These are phyloP conservation scores for Geoglossum cookeanum DNA, from an alignment of 2,329 filamentous ascomycete species.

Conservation along the genomic window DNA sequence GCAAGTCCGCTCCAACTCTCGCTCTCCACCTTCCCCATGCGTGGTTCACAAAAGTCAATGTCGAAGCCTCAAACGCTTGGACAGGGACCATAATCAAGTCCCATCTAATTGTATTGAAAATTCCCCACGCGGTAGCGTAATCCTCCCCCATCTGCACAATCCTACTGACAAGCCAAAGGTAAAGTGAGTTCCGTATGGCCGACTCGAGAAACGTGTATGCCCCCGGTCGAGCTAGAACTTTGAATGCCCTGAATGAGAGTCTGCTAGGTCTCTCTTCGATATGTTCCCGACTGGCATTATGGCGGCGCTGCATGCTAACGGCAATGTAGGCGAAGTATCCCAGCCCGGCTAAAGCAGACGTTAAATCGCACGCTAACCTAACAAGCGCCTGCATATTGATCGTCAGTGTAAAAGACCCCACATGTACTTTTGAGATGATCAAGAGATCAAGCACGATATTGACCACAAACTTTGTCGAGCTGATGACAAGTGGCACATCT, in stretches of 20 bases:
- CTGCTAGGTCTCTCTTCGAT: constrained; percentile 16
- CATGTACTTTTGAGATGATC: constrained; percentile 45
- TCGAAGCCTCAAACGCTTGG: constrained; percentile 43
- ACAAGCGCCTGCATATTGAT: constrained; percentile 47
- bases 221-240: constrained; percentile 36
- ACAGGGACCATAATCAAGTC: constrained; percentile 58
- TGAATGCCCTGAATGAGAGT: constrained; percentile 24
- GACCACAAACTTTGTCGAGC: constrained; percentile 39
- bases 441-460: constrained; percentile 51
- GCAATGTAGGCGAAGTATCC: constrained; percentile 37
- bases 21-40: constrained; percentile 37
- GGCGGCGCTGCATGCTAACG: constrained; percentile 4
- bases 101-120: constrained; percentile 59
- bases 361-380: constrained; percentile 39
- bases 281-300: constrained; percentile 4
- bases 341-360: constrained; percentile 35
- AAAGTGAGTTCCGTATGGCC: constrained; percentile 46
- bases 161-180: constrained; percentile 48
- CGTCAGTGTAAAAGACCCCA: constrained; percentile 32
- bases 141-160: constrained; percentile 43
- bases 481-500: constrained; percentile 49
- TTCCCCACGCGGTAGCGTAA: constrained; percentile 54
- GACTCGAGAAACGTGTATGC: constrained; percentile 43
- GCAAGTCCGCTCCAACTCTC: constrained; percentile 14
- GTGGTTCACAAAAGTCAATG: constrained; percentile 47